These are phyloP conservation scores for Thuja plicata DNA, from an alignment of 83 land plant genomes.

Conservation along the genomic window DNA sequence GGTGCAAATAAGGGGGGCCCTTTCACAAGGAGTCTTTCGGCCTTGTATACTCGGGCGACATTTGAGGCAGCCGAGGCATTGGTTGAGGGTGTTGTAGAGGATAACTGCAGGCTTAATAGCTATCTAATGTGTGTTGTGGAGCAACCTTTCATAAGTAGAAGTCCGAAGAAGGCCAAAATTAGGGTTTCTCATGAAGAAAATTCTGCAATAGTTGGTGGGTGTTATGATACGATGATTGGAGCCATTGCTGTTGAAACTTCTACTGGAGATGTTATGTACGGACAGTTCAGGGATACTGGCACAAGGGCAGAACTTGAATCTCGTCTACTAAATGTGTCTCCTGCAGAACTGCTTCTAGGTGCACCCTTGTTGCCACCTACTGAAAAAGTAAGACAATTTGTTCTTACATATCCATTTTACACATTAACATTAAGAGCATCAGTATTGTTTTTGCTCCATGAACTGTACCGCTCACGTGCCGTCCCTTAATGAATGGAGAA, in stretches of 20 bases:
- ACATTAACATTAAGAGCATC: background rate
- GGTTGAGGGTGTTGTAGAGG: slow-evolving; percentile 55
- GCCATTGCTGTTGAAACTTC: slow-evolving; percentile 87
- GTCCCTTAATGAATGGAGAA: background rate
- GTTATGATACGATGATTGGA: slow-evolving; percentile 70
- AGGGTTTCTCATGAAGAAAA: slow-evolving; percentile 18
- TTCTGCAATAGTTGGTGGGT: slow-evolving; percentile 22
- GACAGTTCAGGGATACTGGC: slow-evolving; percentile 77
- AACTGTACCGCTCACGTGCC: background rate
- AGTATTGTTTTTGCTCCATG: background rate
- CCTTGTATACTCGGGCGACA: slow-evolving; percentile 89
- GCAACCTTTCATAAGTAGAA: slow-evolving; percentile 11
- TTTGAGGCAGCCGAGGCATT: slow-evolving; percentile 85
- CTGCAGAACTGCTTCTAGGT: slow-evolving; percentile 84
- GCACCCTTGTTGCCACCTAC: slow-evolving; percentile 71
- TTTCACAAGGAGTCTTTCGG: slow-evolving; percentile 80
- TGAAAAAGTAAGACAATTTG: slow-evolving; percentile 60
- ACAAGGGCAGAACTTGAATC: slow-evolving; percentile 82
- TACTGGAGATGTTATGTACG: slow-evolving; percentile 88
- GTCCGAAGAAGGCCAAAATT: slow-evolving; percentile 16
- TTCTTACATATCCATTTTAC: background rate
- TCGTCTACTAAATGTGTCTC: slow-evolving; percentile 68
- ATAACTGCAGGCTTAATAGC: slow-evolving; percentile 32
- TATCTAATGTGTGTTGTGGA: slow-evolving; percentile 89
- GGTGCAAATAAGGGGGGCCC: slow-evolving; percentile 77